Conservation (phyloP, 495 filamentous ascomycete genomes). For the Penicillium salamii region DNA sequence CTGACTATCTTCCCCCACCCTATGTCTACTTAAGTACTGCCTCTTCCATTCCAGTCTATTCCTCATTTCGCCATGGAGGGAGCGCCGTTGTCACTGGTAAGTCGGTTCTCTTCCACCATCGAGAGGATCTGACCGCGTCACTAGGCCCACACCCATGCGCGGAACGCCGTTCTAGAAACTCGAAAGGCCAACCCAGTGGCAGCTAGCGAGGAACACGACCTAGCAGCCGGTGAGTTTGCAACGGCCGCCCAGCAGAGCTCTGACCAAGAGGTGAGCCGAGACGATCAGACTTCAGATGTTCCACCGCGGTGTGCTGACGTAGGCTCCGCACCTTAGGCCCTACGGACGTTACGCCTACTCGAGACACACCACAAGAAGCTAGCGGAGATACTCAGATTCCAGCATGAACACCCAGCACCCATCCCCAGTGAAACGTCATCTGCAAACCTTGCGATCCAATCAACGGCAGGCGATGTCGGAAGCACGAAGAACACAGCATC, state of each 20-base stretch:
- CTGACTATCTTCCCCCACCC: too few species aligned
- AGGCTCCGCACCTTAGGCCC: constrained; percentile 50
- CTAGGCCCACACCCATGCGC: constrained; percentile 86
- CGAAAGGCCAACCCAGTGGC: constrained; percentile 71
- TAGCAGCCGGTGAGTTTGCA: constrained; percentile 87
- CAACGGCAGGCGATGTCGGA: constrained; percentile 19
- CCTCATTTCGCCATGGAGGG: constrained; percentile 50
- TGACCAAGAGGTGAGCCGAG: constrained; percentile 62
- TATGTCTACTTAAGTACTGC: too few species aligned
- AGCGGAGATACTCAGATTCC: constrained; percentile 71
- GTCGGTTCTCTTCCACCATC: constrained; percentile 9
- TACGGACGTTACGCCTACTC: constrained; percentile 78
- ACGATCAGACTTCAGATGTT: too few species aligned
- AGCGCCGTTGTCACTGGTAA: constrained; percentile 58
- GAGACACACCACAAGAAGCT: constrained; percentile 83
- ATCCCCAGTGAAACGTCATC: constrained; percentile 8
- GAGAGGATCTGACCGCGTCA: constrained; percentile 14
- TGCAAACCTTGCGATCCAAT: constrained; percentile 9
- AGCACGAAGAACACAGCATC: constrained; percentile 26
- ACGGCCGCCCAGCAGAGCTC: constrained; percentile 70
- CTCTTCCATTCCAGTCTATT: too few species aligned
- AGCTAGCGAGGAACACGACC: constrained; percentile 82
- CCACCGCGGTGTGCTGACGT: neutral
- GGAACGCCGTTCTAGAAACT: constrained; percentile 73
- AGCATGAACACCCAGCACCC: constrained; percentile 54